Evolutionary conservation across 768 basidiomycete genomes (phyloP), one percentile per base, ranked within the genome.

Genomic region (Tulasnella sp.): DNA sequence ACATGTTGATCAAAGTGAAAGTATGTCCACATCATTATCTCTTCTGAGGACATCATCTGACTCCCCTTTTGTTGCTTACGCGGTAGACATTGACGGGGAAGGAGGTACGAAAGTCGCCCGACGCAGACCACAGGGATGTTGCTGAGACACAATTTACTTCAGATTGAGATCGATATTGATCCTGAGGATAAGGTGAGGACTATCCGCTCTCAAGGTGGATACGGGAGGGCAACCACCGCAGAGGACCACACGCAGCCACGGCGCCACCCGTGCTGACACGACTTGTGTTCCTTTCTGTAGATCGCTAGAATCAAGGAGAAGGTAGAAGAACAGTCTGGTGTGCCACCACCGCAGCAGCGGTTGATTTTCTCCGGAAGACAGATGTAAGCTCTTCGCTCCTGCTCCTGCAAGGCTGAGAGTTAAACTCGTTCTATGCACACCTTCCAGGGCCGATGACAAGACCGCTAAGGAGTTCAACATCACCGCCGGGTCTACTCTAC

Each of bases 271-370:
- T 41, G 18, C 14, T 40, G n/a, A 50, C 42, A 73, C 75, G 80
- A 44, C 77, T 77, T n/a, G 11, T 42, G 58, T 41, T 74, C 31
- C 74, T 48, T 4, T 41, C 48, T 76, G 24, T 85, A 99, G 97
- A 95, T 98, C 84, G 89, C 91, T 72, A 91, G 94, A 83, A 96
- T 99, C 87, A 99, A 99, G 88, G 96, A 97, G 90, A 94, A 95
- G 86, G 96, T 98, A 12, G 97, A 99, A 86, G 97, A 98, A 88
- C 97, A 98, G 87, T 96, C 96, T 8, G 97, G 97, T 82, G 97
- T 99, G 60, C 97, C 97, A 34, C 97, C 97, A 81, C 94, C 89
- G 64, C 97, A 99, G 86, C 97, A 99, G 86, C 92, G 97, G 80
- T 87, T 99, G 84, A 99, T 99, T 85, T 98, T 93, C 86, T 87